phyloP scores from a whole-genome alignment of 2,329 filamentous ascomycete genomes.

The Penicillium psychrosexuale region DNA sequence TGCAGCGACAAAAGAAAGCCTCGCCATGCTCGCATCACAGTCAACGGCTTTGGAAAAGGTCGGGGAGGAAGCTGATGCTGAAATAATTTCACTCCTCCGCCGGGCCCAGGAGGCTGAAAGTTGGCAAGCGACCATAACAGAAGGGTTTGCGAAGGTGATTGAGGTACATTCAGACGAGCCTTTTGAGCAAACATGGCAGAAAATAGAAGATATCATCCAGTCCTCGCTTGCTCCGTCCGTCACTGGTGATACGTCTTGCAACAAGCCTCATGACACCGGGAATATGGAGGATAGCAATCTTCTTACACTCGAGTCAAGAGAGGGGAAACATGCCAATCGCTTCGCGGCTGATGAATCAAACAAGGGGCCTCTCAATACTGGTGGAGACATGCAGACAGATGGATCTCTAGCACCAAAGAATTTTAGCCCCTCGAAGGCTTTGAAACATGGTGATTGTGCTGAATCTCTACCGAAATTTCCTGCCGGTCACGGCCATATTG shows the following conservation, averaged over 20 bases:
- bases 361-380: not conserved
- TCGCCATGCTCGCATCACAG: constrained; percentile 14
- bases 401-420: not conserved
- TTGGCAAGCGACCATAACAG: constrained; percentile 22
- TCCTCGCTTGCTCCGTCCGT: not conserved
- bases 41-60: constrained; percentile 18
- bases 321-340: not conserved
- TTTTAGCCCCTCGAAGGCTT: not conserved
- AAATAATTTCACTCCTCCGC: constrained; percentile 25
- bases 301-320: not conserved
- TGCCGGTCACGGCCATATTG: constrained; percentile 19
- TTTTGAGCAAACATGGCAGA: constrained; percentile 19
- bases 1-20: constrained; percentile 4
- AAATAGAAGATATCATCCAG: constrained; percentile 19
- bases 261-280: not conserved
- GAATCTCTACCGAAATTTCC: constrained; percentile 6
- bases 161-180: constrained; percentile 16
- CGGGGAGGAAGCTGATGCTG: constrained; percentile 21
- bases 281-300: not conserved
- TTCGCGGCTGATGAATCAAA: not conserved
- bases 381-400: not conserved
- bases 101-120: constrained; percentile 27
- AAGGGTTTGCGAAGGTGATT: constrained; percentile 17
- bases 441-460: not conserved
- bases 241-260: not conserved